Evolutionary conservation across 1,284 basidiomycete genomes (phyloP), one percentile per base, ranked within the genome.

Genomic region (Ganoderma leucocontextum): DNA sequence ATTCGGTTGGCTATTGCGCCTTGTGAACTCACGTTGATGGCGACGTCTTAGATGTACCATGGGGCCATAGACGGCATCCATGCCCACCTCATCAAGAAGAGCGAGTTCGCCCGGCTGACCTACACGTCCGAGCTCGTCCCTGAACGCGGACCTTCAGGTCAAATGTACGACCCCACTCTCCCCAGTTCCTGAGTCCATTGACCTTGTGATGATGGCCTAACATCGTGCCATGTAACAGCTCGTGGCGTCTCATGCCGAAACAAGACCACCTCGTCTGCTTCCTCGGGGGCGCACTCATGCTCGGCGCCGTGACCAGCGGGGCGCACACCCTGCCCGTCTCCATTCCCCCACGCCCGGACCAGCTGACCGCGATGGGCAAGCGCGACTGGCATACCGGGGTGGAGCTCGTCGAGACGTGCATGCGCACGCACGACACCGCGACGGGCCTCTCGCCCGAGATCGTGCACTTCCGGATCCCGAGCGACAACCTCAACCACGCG

Each of bases 231-330:
- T 1, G 22, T 25, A 47, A 15, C 73, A 94, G 92, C 38, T 80
- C 82, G 63, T 95, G 93, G 93, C 84, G 85, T 33, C 82, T 93
- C 17, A 83, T 86, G 1, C 92, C 93, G 17, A 97, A 98, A 80
- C 97, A 99, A 82, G 97, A 99, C 78, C 97, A 98, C 79, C 88
- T 99, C 25, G 96, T 95, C 0, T 98, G 97, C 81, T 99, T 98
- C 89, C 82, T 98, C 58, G 96, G 93, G 42, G 96, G 96, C 6
- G 93, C 94, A 2, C 87, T 98, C 73, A 91, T 98, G 86, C 87
- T 98, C 7, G 96, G 97, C 25, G 93, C 96, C 15, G 93, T 92
- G 1, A 91, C 90, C 39, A 86, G 90, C 0, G 88, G 89, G 12
- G 83, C 89, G 0, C 70, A 84, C 41, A 76, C 77, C 2, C 76